Conservation (phyloP, 257 asterid species). For the Lycium ferocissimum region DNA sequence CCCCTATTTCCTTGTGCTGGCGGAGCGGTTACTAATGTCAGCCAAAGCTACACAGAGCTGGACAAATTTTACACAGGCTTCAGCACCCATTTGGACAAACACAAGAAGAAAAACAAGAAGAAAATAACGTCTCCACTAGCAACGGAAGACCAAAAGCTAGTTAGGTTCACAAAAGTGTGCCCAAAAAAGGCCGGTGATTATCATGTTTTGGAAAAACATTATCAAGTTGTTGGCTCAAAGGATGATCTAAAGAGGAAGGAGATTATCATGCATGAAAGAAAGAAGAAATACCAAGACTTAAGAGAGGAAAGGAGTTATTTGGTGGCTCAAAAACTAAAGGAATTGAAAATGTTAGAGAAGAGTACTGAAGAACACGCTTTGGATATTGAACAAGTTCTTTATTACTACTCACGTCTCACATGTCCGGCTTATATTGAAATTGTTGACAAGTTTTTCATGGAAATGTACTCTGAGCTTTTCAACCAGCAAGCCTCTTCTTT, state of each 20-base stretch:
- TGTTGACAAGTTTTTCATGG: conserved; percentile 61
- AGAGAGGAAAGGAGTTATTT: conserved; percentile 33
- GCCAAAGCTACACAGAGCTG: conserved; percentile 33
- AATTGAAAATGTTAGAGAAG: conserved; percentile 49
- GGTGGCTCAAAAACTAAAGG: conserved; percentile 45
- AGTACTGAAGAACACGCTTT: conserved; percentile 36
- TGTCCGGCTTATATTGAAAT: conserved; percentile 57
- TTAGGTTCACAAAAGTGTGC: neutral
- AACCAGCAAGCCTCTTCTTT: conserved; percentile 17
- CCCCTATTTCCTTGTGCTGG: conserved; percentile 23
- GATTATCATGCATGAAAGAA: conserved; percentile 36
- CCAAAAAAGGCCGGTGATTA: conserved; percentile 7
- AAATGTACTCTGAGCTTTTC: conserved; percentile 48
- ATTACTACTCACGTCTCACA: conserved; percentile 49
- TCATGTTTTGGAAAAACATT: conserved; percentile 10
- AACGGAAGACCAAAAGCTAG: conserved; percentile 8
- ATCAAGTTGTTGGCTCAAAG: neutral
- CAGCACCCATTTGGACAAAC: neutral
- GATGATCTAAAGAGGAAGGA: conserved; percentile 26
- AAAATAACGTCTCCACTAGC: neutral
- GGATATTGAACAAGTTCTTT: conserved; percentile 49
- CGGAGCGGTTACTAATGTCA: neutral
- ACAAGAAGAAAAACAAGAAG: neutral
- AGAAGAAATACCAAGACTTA: conserved; percentile 34
- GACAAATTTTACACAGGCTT: conserved; percentile 5